Evolutionary conservation across 2,329 filamentous ascomycete genomes (phyloP).

Genomic region (Cordyceps fumosorosea): DNA sequence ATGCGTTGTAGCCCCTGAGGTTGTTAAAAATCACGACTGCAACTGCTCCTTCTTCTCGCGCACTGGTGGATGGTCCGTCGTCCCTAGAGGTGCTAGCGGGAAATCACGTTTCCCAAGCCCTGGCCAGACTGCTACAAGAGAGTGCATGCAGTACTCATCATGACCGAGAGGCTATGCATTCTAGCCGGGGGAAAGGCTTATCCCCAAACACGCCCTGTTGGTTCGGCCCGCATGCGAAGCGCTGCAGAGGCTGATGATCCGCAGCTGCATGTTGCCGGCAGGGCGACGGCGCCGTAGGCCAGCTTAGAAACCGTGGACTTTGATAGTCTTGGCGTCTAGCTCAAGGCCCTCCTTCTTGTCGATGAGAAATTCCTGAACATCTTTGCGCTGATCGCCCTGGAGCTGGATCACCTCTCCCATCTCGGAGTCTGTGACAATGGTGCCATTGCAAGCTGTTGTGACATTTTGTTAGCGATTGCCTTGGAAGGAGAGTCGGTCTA

Average conservation of each 20-base stretch:
- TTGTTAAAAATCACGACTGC: constrained; percentile 13
- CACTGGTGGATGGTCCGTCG: constrained; percentile 22
- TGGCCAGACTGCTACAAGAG: constrained; percentile 15
- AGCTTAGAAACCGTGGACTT: constrained; percentile 59
- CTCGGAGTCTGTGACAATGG: constrained; percentile 89
- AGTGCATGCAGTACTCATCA: not conserved
- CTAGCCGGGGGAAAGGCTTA: constrained; percentile 6
- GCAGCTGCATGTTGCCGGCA: constrained; percentile 19
- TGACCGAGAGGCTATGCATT: constrained; percentile 15
- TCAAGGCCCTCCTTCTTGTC: constrained; percentile 93
- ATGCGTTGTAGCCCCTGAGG: constrained; percentile 1
- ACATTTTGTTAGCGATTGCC: not conserved
- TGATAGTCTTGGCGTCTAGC: constrained; percentile 94
- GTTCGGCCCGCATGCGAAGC: constrained; percentile 9
- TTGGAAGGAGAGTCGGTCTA: not conserved
- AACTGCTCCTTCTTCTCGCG: constrained; percentile 15
- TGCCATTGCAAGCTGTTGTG: constrained; percentile 91
- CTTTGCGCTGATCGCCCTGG: constrained; percentile 98
- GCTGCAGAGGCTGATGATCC: constrained; percentile 1
- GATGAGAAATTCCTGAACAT: constrained; percentile 94
- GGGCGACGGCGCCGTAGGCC: constrained; percentile 32
- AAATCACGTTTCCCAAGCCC: constrained; percentile 24
- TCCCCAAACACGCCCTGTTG: constrained; percentile 15
- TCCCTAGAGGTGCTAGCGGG: constrained; percentile 19
- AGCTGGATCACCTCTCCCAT: constrained; percentile 99